Evolutionary conservation across 2,329 filamentous ascomycete species (phyloP).

Genomic region (Penicillium sp.): DNA sequence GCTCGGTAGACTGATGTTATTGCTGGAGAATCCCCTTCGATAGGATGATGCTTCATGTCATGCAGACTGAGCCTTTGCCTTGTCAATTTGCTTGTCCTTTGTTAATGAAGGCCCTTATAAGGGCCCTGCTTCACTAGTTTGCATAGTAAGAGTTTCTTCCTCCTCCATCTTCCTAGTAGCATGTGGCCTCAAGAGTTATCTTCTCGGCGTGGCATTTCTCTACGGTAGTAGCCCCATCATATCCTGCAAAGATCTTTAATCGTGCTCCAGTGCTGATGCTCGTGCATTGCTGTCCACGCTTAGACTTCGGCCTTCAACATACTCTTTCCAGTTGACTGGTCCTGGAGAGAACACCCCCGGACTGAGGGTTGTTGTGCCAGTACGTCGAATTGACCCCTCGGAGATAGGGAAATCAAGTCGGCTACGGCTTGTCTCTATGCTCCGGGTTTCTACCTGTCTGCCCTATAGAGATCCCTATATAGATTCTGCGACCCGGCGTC

Average conservation of each 20-base stretch:
- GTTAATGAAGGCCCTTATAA: too few species aligned
- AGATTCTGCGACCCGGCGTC: too few species aligned
- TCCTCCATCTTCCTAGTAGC: too few species aligned
- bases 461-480: too few species aligned
- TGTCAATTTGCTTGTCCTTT: too few species aligned
- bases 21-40: too few species aligned
- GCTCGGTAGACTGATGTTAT: constrained; percentile 40
- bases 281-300: constrained; percentile 37
- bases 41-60: too few species aligned
- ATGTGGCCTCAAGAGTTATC: constrained; percentile 24
- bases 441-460: too few species aligned
- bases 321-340: constrained; percentile 36
- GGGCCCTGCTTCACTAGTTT: too few species aligned
- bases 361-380: constrained; percentile 36
- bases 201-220: constrained; percentile 42
- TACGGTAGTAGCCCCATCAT: constrained; percentile 38
- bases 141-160: too few species aligned
- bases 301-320: constrained; percentile 36
- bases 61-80: too few species aligned
- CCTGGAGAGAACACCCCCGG: constrained; percentile 35
- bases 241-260: constrained; percentile 31
- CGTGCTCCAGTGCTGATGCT: constrained; percentile 35
- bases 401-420: constrained; percentile 5
- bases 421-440: too few species aligned
- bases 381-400: constrained; percentile 28